These are phyloP conservation scores for Neurospora hispaniola DNA, from an alignment of 495 filamentous ascomycete genomes.

Conservation along the genomic window DNA sequence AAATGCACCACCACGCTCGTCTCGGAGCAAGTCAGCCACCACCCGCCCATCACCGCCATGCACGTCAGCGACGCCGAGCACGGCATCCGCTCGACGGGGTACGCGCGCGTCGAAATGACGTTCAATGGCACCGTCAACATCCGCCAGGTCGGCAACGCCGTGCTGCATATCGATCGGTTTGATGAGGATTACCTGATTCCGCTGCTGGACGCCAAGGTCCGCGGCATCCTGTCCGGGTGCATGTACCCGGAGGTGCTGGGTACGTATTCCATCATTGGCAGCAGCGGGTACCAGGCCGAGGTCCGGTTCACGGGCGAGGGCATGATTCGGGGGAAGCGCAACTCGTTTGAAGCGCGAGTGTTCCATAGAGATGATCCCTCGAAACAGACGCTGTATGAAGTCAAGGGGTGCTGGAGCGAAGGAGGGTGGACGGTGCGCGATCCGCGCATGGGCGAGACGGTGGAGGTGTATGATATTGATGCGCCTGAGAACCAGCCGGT, in stretches of 20 bases:
- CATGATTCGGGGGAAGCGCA: slow-evolving; percentile 24
- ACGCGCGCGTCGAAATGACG: slow-evolving; percentile 78
- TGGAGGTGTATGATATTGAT: slow-evolving; percentile 23
- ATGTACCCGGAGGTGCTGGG: slow-evolving; percentile 34
- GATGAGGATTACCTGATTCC: slow-evolving; percentile 42
- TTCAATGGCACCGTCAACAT: slow-evolving; percentile 71
- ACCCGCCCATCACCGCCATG: slow-evolving; percentile 88
- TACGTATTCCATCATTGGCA: slow-evolving; percentile 25
- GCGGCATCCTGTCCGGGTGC: slow-evolving; percentile 31
- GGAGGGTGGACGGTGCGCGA: slow-evolving; percentile 27
- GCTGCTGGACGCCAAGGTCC: slow-evolving; percentile 33
- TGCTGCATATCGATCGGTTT: slow-evolving; percentile 34
- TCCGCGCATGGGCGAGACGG: slow-evolving; percentile 17
- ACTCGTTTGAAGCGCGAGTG: slow-evolving; percentile 21
- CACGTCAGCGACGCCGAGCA: slow-evolving; percentile 64
- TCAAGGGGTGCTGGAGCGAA: slow-evolving; percentile 30
- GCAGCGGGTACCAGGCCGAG: slow-evolving; percentile 26
- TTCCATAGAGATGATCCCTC: slow-evolving; percentile 11
- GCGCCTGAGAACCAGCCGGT: slow-evolving; percentile 16
- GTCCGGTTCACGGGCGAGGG: slow-evolving; percentile 29
- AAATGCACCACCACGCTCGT: slow-evolving; percentile 95
- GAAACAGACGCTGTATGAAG: slow-evolving; percentile 20
- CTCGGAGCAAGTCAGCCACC: slow-evolving; percentile 96
- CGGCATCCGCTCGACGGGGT: slow-evolving; percentile 68
- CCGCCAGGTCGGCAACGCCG: slow-evolving; percentile 74